A percentile compares a stretch with the other conserved stretches of the same genome.
Conservation (phyloP, 2,329 filamentous ascomycete genomes). For the Lizonia empirigonia region DNA sequence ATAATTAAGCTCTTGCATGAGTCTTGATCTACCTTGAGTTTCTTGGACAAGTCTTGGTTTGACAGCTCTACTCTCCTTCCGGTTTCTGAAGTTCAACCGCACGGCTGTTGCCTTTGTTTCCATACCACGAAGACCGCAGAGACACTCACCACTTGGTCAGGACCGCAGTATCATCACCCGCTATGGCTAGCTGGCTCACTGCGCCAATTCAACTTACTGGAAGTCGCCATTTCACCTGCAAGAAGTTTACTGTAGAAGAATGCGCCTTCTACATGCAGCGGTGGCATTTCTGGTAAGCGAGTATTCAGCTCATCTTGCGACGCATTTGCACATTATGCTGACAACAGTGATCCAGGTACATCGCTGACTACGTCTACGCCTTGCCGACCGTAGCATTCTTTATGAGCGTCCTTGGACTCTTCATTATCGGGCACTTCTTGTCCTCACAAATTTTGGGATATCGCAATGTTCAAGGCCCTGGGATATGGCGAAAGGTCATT, state of each 20-base stretch:
- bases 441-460: conserved; percentile 34
- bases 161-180: not conserved
- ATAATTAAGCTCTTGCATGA: conserved; percentile 1
- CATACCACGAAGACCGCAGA: too few species aligned
- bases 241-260: conserved; percentile 50
- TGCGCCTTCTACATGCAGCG: conserved; percentile 55
- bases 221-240: conserved; percentile 34
- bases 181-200: conserved; percentile 27
- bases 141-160: too few species aligned
- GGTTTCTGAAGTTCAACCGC: too few species aligned
- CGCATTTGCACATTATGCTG: not conserved
- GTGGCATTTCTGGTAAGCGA: conserved; percentile 57
- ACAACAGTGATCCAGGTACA: conserved; percentile 51
- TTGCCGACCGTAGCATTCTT: conserved; percentile 61
- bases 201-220: conserved; percentile 21
- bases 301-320: not conserved
- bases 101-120: too few species aligned
- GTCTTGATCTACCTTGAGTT: not conserved
- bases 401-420: conserved; percentile 56
- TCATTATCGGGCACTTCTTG: conserved; percentile 51
- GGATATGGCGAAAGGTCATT: conserved; percentile 1
- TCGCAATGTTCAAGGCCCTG: not conserved
- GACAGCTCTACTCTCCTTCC: too few species aligned
- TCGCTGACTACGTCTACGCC: conserved; percentile 61
- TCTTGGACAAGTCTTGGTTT: not conserved